Conservation (phyloP, 306 rosid species). For the Notholithocarpus densiflorus region DNA sequence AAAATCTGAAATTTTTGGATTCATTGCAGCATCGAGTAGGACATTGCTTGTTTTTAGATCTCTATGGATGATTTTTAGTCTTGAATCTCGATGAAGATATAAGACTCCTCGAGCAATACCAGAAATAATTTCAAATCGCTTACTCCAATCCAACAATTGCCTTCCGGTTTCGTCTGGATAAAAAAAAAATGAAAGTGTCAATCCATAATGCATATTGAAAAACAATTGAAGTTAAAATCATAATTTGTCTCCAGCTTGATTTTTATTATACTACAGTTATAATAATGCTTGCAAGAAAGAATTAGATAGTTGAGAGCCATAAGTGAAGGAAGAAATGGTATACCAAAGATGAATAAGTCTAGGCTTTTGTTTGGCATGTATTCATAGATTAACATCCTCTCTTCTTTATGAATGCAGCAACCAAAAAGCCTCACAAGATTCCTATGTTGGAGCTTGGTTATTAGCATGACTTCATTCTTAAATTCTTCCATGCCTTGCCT, state of each 20-base stretch:
- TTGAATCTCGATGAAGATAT: too few relatives aligned
- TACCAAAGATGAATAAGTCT: constrained; percentile 39
- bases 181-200: background rate
- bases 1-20: too few relatives aligned
- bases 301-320: background rate
- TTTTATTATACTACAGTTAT: too few relatives aligned
- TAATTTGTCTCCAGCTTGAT: too few relatives aligned
- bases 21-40: too few relatives aligned
- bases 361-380: constrained; percentile 45
- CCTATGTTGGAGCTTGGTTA: constrained; percentile 44
- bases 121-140: too few relatives aligned
- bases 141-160: background rate
- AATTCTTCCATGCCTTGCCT: constrained; percentile 40
- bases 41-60: too few relatives aligned
- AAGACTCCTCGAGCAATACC: too few relatives aligned
- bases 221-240: too few relatives aligned
- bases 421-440: constrained; percentile 46
- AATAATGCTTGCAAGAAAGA: background rate
- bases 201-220: background rate
- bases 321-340: background rate
- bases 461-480: constrained; percentile 41
- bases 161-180: constrained; percentile 34
- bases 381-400: constrained; percentile 36
- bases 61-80: too few relatives aligned
- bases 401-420: constrained; percentile 40